Evolutionary conservation across 2,329 filamentous ascomycete species (phyloP), one percentile per base, ranked within the genome.

Genomic region (Aspergillus persii): DNA sequence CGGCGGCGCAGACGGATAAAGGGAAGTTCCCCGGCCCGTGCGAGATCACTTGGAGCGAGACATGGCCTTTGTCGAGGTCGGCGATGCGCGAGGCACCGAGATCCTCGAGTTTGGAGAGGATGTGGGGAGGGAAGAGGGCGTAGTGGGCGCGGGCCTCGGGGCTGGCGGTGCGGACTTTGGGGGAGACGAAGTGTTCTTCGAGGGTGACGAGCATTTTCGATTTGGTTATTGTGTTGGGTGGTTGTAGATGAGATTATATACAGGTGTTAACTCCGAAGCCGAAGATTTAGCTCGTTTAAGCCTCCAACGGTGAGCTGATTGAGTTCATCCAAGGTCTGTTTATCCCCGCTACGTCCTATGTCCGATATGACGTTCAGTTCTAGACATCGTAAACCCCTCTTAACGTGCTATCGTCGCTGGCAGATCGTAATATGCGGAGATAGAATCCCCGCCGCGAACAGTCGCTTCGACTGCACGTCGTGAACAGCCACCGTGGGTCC

Each of bases 131-230:
- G 47, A 62, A 66, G 3, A 29, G n/a, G 23, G 60, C 51, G 51
- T 62, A 65, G 33, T 62, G 57, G 33, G 61, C 63, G 15, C 46
- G 39, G 30, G 52, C 36, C 7, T 54, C 46, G 8, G 51, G 15
- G 52, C 48, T 58, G 36, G 59, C 50, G 29, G 33, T 56, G 36
- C 59, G 48, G 4, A 64, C 55, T 29, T 61, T 62, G 11, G 60
- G 46, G 8, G 60, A 63, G 54, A 53, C 31, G 23, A 55, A 63
- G 55, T 68, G 66, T 30, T 64, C 66, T 55, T 68, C 64, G 36
- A 67, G 58, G n/a, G 61, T 63, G 27, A 67, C 62, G n/a, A 65
- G 49, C 36, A 41, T 41, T n/a, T 41, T n/a, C 11, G 33, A 36
- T 36, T 23, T 23, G 18, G 18, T 23, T 1, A 23, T 23, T 23